These are phyloP conservation scores for Mytilinidion resinicola DNA, from an alignment of 495 filamentous ascomycete species.

Conservation along the genomic window DNA sequence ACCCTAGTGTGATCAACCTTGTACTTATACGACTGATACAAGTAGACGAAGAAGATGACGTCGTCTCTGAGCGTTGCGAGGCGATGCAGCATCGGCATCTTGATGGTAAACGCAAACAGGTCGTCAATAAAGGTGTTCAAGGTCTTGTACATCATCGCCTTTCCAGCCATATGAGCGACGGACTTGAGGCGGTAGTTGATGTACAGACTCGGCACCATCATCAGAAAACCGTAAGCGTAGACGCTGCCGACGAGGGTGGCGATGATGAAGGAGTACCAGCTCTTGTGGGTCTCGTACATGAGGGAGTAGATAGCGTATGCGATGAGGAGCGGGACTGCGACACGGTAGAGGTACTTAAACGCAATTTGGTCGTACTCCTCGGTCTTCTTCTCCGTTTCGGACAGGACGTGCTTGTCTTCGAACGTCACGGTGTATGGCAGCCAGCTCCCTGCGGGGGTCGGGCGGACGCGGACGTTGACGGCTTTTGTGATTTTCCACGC, in stretches of 20 bases:
- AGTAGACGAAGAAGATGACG: constrained; percentile 94
- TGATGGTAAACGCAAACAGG: constrained; percentile 96
- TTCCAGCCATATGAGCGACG: constrained; percentile 93
- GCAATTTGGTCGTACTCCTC: constrained; percentile 97
- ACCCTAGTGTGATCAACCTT: constrained; percentile 86
- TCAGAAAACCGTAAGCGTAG: constrained; percentile 96
- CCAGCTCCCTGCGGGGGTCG: constrained; percentile 56
- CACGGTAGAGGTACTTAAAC: constrained; percentile 90
- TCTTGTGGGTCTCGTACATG: constrained; percentile 92
- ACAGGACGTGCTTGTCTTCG: constrained; percentile 94
- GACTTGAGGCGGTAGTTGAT: constrained; percentile 98
- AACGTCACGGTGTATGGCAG: constrained; percentile 81
- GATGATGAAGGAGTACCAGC: constrained; percentile 91
- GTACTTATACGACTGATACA: constrained; percentile 95
- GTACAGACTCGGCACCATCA: constrained; percentile 97
- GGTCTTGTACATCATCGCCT: constrained; percentile 97
- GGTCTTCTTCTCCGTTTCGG: constrained; percentile 92
- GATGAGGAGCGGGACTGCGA: constrained; percentile 78
- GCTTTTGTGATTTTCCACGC: constrained; percentile 99
- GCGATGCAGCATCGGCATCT: constrained; percentile 96
- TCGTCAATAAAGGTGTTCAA: constrained; percentile 80
- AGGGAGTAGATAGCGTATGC: constrained; percentile 89
- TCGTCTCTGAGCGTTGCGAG: constrained; percentile 91
- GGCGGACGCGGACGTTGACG: constrained; percentile 80
- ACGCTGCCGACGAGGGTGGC: constrained; percentile 91